phyloP scores from a whole-genome alignment of 2,329 filamentous ascomycete species.

The Orbilia oligospora region DNA sequence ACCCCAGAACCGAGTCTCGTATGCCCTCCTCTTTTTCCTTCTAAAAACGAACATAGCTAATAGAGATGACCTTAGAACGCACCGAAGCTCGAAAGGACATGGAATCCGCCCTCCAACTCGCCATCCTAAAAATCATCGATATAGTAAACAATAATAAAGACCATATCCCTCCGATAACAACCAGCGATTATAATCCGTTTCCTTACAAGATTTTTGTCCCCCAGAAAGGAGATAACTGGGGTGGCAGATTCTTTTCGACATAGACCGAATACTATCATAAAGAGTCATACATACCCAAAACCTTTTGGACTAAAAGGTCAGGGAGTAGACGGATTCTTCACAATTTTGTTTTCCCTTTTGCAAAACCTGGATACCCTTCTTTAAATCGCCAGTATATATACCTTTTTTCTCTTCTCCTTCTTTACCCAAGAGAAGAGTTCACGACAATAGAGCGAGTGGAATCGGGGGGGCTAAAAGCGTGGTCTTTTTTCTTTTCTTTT shows the following conservation, averaged over 20 bases:
- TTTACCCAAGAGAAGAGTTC: conserved; percentile 23
- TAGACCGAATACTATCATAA: conserved; percentile 10
- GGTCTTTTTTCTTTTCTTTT: conserved; percentile 2
- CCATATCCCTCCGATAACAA: conserved; percentile 96
- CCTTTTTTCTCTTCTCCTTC: conserved; percentile 8
- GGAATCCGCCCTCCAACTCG: conserved; percentile 88
- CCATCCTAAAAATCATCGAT: conserved; percentile 89
- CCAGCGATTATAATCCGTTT: conserved; percentile 91
- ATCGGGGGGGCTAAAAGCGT: conserved; percentile 34
- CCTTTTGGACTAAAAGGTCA: background rate
- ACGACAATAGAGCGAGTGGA: conserved; percentile 44
- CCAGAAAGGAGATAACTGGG: conserved; percentile 84
- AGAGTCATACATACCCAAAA: conserved; percentile 7
- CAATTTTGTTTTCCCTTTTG: too few relatives aligned
- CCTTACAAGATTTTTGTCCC: conserved; percentile 94
- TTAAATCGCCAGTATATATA: conserved; percentile 28
- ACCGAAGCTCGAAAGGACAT: conserved; percentile 90
- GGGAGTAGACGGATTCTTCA: conserved; percentile 17
- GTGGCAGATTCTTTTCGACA: conserved; percentile 66
- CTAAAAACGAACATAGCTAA: background rate
- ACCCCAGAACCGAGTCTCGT: conserved; percentile 90
- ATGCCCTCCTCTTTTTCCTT: conserved; percentile 67
- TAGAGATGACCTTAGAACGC: conserved; percentile 73
- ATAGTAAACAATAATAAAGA: conserved; percentile 91
- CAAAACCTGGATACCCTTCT: conserved; percentile 21